Evolutionary conservation across 495 filamentous ascomycete species (phyloP), one percentile per base, ranked within the genome.

Genomic region (Neohortaea acidophila): DNA sequence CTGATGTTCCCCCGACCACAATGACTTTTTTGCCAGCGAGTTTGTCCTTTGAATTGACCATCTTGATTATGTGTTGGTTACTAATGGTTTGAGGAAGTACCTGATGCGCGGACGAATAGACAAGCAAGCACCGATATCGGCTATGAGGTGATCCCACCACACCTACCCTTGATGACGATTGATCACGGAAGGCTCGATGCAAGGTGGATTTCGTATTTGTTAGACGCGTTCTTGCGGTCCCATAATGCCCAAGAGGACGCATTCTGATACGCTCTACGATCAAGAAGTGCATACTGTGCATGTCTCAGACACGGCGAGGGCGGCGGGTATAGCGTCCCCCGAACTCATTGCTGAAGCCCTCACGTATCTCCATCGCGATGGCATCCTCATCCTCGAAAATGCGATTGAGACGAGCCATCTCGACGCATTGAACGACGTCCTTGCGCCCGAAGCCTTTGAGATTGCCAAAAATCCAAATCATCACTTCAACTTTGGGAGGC

Each of bases 401-500:
- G 44, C 44, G 17, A 48, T 48, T 17, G 33, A 43, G 21, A 26
- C 44, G 5, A 13, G n/a, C 17, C 44, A 48, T 39, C 39, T 48
- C 4, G 35, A 43, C 23, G 24, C 28, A 2, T 32, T 48, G 2
- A 22, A 32, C 4, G 26, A 13, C 4, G 4, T 48, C 24, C 39
- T 48, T 10, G 29, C 26, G 4, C 44, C 44, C 12, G 44, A 48
- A 30, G 44, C 44, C 4, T 38, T 38, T 14, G 33, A 43, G 38
- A 37, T 48, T 18, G 44, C 44, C 18, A 5, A 20, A 4, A 39
- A 48, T 32, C 44, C 44, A 6, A 15, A 48, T 10, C 44, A 48
- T 20, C 44, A 48, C 18, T 48, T 48, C 35, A 48, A 48, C 28
- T 48, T 42, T 17, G 38, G 38, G 22, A 48, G 43, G 30, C 24